Conservation (phyloP, 192 early-diverging fungal genomes). For the Mortierella antarctica region DNA sequence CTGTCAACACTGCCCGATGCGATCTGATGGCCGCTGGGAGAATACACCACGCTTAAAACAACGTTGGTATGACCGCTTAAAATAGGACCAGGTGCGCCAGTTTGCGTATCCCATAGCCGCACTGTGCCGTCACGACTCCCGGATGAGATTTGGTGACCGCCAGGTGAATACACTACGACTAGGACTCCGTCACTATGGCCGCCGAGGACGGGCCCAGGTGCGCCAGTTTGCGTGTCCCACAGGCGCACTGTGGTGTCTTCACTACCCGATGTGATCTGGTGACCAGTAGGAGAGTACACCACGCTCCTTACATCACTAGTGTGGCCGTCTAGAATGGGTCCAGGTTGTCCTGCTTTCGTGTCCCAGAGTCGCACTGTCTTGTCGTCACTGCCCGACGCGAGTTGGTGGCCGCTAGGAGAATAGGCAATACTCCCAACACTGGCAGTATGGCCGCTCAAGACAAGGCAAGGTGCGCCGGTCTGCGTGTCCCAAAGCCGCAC, state of each 20-base stretch:
- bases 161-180: background rate
- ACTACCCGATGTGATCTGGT: background rate
- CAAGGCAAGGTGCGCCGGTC: background rate
- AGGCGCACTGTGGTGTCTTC: background rate
- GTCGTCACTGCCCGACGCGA: background rate
- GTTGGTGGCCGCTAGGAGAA: background rate
- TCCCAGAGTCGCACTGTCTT: background rate
- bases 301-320: background rate
- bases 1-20: conserved; percentile 4
- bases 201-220: background rate
- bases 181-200: background rate
- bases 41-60: conserved; percentile 5
- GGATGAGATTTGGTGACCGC: background rate
- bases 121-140: background rate
- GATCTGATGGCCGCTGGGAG: conserved; percentile 5
- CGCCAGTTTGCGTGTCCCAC: background rate
- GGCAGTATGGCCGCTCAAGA: conserved; percentile 4
- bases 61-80: background rate
- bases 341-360: background rate
- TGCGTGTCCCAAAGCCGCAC: conserved; percentile 5
- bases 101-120: conserved; percentile 1
- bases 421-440: background rate
- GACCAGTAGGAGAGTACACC: background rate
- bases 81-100: background rate
- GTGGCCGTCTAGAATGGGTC: background rate